Conservation (phyloP, 2,329 filamentous ascomycete species). For the Ceratocystis diversiconidia region DNA sequence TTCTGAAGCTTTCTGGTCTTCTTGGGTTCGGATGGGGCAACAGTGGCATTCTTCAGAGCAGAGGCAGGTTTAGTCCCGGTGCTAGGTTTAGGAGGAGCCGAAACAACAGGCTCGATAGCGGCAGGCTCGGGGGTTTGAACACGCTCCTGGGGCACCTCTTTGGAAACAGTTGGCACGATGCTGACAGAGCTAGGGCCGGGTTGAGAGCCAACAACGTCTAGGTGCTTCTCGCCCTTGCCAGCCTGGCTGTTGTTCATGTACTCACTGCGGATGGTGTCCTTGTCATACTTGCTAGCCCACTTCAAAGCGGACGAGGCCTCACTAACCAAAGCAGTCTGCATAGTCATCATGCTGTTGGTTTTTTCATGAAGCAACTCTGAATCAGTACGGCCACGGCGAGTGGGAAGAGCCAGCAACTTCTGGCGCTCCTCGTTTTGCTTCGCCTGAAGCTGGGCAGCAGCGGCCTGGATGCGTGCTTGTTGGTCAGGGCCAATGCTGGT, state of each 20-base stretch:
- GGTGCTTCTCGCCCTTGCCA: conserved; percentile 45
- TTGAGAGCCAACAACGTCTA: conserved; percentile 19
- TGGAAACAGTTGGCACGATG: conserved; percentile 26
- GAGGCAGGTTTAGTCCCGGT: conserved; percentile 9
- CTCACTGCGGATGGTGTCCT: conserved; percentile 68
- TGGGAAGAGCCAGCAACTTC: conserved; percentile 27
- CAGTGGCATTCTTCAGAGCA: conserved; percentile 23
- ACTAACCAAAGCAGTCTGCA: conserved; percentile 69
- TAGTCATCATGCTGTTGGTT: conserved; percentile 78
- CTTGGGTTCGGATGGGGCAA: background rate
- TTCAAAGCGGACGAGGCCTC: conserved; percentile 91
- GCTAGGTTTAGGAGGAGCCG: conserved; percentile 15
- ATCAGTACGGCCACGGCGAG: conserved; percentile 41
- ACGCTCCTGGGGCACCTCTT: conserved; percentile 25
- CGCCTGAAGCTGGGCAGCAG: conserved; percentile 68
- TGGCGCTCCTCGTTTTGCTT: conserved; percentile 47
- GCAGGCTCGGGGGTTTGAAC: conserved; percentile 30
- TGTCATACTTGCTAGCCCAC: conserved; percentile 93
- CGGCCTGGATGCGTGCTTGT: conserved; percentile 83
- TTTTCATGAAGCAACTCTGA: conserved; percentile 48
- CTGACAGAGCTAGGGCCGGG: conserved; percentile 19
- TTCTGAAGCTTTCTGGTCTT: conserved; percentile 41
- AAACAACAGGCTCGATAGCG: conserved; percentile 3
- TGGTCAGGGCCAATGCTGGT: conserved; percentile 79
- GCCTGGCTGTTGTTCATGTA: conserved; percentile 64